Evolutionary conservation across 2,329 filamentous ascomycete genomes (phyloP).

Genomic region (Fusarium tjaetaba): DNA sequence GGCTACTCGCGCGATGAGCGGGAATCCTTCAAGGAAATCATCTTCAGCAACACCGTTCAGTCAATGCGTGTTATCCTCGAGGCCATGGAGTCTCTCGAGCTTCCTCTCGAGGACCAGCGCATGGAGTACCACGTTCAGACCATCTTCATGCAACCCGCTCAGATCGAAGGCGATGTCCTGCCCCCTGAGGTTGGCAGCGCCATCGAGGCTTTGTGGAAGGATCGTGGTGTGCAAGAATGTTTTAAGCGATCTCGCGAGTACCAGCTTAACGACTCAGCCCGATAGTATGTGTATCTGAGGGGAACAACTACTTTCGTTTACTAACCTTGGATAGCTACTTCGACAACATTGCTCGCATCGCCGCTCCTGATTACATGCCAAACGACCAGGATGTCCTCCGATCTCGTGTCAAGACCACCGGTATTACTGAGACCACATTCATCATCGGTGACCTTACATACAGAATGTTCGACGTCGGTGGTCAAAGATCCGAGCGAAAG

Average conservation of each 20-base stretch:
- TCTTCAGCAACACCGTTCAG: constrained; percentile 76
- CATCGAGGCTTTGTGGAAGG: constrained; percentile 92
- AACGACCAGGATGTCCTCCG: constrained; percentile 95
- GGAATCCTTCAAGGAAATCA: constrained; percentile 76
- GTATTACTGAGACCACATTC: constrained; percentile 96
- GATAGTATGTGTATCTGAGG: constrained; percentile 75
- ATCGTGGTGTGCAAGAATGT: constrained; percentile 90
- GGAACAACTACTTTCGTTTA: neutral
- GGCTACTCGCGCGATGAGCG: constrained; percentile 93
- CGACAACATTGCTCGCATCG: constrained; percentile 91
- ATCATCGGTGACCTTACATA: constrained; percentile 95
- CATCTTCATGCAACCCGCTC: constrained; percentile 97
- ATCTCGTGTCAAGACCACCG: constrained; percentile 96
- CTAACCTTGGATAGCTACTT: constrained; percentile 79
- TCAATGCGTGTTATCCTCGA: constrained; percentile 76
- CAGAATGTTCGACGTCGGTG: constrained; percentile 97
- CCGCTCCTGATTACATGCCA: constrained; percentile 90
- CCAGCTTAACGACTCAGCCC: constrained; percentile 93
- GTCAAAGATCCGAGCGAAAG: constrained; percentile 95
- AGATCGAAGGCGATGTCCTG: constrained; percentile 94
- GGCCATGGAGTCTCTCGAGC: constrained; percentile 74
- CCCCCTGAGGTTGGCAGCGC: constrained; percentile 94
- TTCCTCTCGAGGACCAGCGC: constrained; percentile 89
- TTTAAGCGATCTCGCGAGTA: constrained; percentile 97
- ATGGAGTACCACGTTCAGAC: constrained; percentile 98